phyloP scores from a whole-genome alignment of 768 basidiomycete genomes.

The Krasilnikovozyma curviuscula region DNA sequence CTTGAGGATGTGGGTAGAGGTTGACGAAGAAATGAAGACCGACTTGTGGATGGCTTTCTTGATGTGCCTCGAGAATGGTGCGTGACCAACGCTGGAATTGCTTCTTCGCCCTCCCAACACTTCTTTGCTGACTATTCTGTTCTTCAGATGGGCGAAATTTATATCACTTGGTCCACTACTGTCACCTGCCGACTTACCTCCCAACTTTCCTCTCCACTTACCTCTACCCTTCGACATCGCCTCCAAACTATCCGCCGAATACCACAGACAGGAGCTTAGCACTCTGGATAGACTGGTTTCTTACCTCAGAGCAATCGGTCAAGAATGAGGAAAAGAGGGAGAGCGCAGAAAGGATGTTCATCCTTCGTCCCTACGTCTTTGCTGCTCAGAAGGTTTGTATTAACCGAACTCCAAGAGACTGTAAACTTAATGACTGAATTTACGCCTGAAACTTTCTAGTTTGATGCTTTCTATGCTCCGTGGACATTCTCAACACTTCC shows the following conservation, averaged over 20 bases:
- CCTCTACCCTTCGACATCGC: not conserved
- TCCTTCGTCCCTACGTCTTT: conserved; percentile 30
- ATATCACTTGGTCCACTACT: conserved; percentile 18
- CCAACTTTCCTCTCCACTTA: not conserved
- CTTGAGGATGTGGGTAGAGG: too few relatives aligned
- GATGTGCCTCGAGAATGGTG: conserved; percentile 26
- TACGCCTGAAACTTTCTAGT: conserved; percentile 13
- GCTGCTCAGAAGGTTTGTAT: conserved; percentile 27
- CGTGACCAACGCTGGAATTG: conserved; percentile 18
- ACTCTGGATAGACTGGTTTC: conserved; percentile 4
- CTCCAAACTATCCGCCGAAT: not conserved
- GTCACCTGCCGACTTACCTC: conserved; percentile 17
- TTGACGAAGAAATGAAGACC: conserved; percentile 14
- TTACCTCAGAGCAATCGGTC: not conserved
- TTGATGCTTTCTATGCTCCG: conserved; percentile 26
- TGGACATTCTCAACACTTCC: conserved; percentile 27
- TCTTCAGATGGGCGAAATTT: conserved; percentile 23
- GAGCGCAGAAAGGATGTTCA: conserved; percentile 26
- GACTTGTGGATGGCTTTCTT: conserved; percentile 23
- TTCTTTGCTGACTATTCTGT: not conserved
- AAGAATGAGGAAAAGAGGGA: conserved; percentile 20
- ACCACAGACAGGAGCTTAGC: not conserved
- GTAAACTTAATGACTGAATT: not conserved
- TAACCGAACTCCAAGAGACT: not conserved
- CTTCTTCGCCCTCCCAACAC: not conserved